Base-by-base conservation (phyloP, 2,329 filamentous ascomycete species). In the Aspergillus intermedius region DNA sequence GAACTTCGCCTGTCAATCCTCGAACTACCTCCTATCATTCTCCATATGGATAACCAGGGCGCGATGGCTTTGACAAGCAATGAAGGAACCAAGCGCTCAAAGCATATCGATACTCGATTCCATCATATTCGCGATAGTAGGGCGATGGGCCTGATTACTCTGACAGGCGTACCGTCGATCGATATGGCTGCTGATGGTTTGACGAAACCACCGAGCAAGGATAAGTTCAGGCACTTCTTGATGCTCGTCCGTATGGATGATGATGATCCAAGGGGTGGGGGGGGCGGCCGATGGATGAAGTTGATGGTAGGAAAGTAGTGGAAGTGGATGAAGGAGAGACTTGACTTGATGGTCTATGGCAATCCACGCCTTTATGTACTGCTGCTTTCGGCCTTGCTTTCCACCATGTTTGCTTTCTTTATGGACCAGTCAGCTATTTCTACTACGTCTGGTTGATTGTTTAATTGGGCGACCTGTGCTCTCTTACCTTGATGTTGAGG, bases 131-230 rank as follows among this genome's bases (percentile, higher is more conserved):
- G 28, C 4, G 43, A 35, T 21, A 28, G 22, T n/a, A 44, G 21
- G 21, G 19, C 42, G 48, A 54, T 25, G 23, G 45, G 52, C 52
- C 5, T 42, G 21, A 5, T 42, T 2, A 13, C 12, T 3, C n/a
- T 44, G 5, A 25, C 15, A 21, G 42, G 22, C 23, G 22, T 45
- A 44, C 44, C 13, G 13, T 37, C 12, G 34, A 7, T 5, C 5
- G 34, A 37, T 37, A 37, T n/a, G 6, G 34, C 34, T 9, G 34
- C 34, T 17, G 12, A 37, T 15, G 34, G 34, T 2, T 17, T n/a
- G 13, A 37, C 34, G 8, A 37, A 37, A 12, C 15, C 5, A 2
- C 10, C 21, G 17, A 17, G 37, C 19, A 40, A n/a, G n/a, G n/a
- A n/a, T n/a, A n/a, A n/a, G n/a, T n/a, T n/a, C n/a, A n/a, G n/a